Evolutionary conservation across 208 protist genomes (phyloP).

Genomic region (Crithidia expoeki): DNA sequence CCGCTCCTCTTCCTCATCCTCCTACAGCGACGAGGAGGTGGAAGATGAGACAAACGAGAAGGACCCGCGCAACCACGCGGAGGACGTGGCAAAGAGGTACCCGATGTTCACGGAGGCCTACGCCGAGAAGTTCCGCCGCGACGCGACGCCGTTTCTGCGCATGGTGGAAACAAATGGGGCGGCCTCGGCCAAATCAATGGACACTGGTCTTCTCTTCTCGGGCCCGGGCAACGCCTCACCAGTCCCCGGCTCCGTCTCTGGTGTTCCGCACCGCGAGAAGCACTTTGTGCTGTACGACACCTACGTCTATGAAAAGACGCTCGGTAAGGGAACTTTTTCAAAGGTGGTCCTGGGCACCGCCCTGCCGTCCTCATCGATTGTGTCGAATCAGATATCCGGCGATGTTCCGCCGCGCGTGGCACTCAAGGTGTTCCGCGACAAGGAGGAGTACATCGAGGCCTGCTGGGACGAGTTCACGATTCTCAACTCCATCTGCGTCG

Average conservation of each 20-base stretch:
- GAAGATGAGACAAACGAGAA: conserved; percentile 37
- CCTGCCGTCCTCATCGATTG: conserved; percentile 18
- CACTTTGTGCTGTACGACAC: conserved; percentile 69
- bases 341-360: conserved; percentile 71
- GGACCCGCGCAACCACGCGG: conserved; percentile 36
- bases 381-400: conserved; percentile 23
- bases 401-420: conserved; percentile 42
- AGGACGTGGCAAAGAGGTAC: conserved; percentile 60
- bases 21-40: conserved; percentile 28
- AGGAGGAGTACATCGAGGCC: conserved; percentile 66
- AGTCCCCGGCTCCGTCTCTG: conserved; percentile 3
- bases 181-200: conserved; percentile 2
- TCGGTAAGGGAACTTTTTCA: conserved; percentile 85
- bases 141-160: conserved; percentile 57
- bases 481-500: conserved; percentile 37
- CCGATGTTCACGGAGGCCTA: conserved; percentile 67
- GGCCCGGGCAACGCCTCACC: conserved; percentile 2
- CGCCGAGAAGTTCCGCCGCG: conserved; percentile 41
- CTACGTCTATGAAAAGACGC: conserved; percentile 57
- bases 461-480: conserved; percentile 78
- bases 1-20: conserved; percentile 25
- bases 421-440: conserved; percentile 82
- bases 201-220: conserved; percentile 10
- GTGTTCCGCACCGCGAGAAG: conserved; percentile 10
- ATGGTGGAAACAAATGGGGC: conserved; percentile 24